Evolutionary conservation across 306 rosid species (phyloP).

Genomic region (Pueraria montana): DNA sequence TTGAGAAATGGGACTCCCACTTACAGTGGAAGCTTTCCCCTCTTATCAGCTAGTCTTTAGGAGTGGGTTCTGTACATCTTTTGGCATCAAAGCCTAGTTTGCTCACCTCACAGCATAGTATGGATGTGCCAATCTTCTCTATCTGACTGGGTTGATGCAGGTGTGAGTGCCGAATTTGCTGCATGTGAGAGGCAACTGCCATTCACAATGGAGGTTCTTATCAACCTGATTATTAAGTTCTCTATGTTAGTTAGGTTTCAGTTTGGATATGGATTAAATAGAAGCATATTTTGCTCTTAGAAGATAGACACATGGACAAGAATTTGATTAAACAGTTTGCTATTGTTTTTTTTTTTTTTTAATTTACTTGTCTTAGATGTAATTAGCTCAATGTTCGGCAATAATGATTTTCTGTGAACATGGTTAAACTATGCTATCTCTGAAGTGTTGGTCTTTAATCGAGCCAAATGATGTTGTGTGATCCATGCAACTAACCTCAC

Average conservation of each 20-base stretch:
- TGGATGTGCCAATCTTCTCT: not conserved
- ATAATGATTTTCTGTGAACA: not conserved
- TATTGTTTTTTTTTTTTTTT: not conserved
- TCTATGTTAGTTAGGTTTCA: not conserved
- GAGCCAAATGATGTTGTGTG: not conserved
- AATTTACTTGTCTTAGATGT: conserved; percentile 28
- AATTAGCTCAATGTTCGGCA: conserved; percentile 3
- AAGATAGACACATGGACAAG: conserved; percentile 1
- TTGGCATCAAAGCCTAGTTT: not conserved
- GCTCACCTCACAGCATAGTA: not conserved
- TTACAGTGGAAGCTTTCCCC: conserved; percentile 1
- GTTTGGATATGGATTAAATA: conserved; percentile 29
- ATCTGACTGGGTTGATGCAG: not conserved
- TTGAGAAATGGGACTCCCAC: conserved; percentile 21
- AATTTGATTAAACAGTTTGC: not conserved
- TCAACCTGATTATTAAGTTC: not conserved
- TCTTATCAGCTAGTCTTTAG: conserved; percentile 27
- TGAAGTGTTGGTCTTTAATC: not conserved
- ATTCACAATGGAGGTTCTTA: not conserved
- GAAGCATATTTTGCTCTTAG: conserved; percentile 9
- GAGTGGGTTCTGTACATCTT: not conserved
- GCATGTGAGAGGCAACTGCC: not conserved
- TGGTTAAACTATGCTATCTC: not conserved
- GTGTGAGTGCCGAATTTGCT: not conserved
- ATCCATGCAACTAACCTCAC: not conserved